Percentiles rank a stretch among this genome's conserved stretches.
These are phyloP conservation scores for Curvularia spicifera DNA, from an alignment of 2,329 filamentous ascomycete genomes.

Conservation along the genomic window DNA sequence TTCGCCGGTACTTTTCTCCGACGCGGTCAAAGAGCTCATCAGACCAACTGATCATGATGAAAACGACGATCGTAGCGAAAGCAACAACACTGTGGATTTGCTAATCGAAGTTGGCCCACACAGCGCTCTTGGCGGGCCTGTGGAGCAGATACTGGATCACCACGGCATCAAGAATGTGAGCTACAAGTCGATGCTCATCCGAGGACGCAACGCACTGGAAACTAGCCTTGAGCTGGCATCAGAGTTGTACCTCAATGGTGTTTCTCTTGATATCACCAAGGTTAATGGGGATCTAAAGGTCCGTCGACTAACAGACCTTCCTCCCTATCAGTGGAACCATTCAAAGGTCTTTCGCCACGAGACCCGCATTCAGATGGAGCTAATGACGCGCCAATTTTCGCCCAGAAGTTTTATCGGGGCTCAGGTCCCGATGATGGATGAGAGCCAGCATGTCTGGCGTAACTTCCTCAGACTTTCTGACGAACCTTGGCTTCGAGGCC, in stretches of 20 bases:
- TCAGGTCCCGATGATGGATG: constrained; percentile 26
- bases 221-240: constrained; percentile 8
- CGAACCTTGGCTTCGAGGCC: constrained; percentile 57
- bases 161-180: background rate
- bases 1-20: constrained; percentile 11
- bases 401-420: constrained; percentile 31
- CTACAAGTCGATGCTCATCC: no score
- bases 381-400: constrained; percentile 22
- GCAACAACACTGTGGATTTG: constrained; percentile 3
- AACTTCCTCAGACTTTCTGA: constrained; percentile 53
- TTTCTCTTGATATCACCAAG: no score
- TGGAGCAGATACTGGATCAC: constrained; percentile 14
- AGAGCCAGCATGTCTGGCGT: constrained; percentile 50
- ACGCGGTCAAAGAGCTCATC: constrained; percentile 6
- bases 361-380: constrained; percentile 7
- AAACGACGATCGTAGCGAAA: background rate
- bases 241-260: no score
- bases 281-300: background rate
- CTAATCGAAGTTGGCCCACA: constrained; percentile 23
- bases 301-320: constrained; percentile 12
- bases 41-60: no score
- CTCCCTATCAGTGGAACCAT: constrained; percentile 40
- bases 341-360: constrained; percentile 32
- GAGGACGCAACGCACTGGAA: constrained; percentile 2
- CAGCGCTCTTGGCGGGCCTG: constrained; percentile 10